Evolutionary conservation across 805 yeast genomes (phyloP).

Genomic region (Metschnikowia cerradonensis): DNA sequence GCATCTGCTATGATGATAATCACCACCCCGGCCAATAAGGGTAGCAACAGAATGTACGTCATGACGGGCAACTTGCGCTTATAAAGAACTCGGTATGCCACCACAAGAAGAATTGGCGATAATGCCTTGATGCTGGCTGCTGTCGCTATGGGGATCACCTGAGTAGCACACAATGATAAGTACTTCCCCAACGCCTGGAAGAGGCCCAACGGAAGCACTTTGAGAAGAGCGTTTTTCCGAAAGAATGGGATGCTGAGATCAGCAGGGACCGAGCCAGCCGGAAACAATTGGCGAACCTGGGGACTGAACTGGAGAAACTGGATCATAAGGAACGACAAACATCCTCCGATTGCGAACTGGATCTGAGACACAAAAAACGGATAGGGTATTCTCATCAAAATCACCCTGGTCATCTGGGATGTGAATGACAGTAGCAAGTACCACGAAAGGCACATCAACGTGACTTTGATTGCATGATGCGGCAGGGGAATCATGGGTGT

Average conservation of each 20-base stretch:
- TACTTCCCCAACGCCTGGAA: constrained; percentile 64
- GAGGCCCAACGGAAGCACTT: constrained; percentile 58
- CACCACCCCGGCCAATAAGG: constrained; percentile 51
- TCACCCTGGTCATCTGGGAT: constrained; percentile 58
- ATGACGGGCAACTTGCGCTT: constrained; percentile 45
- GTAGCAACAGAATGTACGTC: constrained; percentile 51
- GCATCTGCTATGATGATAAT: constrained; percentile 41
- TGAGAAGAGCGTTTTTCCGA: constrained; percentile 33
- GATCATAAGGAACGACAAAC: constrained; percentile 39
- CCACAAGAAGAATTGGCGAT: constrained; percentile 58
- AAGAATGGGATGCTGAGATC: constrained; percentile 23
- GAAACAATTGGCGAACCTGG: constrained; percentile 36
- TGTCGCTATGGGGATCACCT: constrained; percentile 62
- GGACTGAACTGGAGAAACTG: constrained; percentile 22
- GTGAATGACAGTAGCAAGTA: constrained; percentile 59
- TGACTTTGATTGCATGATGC: constrained; percentile 23
- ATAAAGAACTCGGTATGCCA: constrained; percentile 51
- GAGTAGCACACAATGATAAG: constrained; percentile 60
- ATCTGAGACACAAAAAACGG: constrained; percentile 64
- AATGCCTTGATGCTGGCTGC: constrained; percentile 68
- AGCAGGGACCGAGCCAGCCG: constrained; percentile 51
- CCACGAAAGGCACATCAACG: constrained; percentile 53
- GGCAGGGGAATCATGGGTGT: constrained; percentile 1
- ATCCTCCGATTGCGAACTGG: constrained; percentile 53
- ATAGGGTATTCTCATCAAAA: constrained; percentile 51